phyloP scores from a whole-genome alignment of 2,329 filamentous ascomycete species.

The Epichloe gansuensis region DNA sequence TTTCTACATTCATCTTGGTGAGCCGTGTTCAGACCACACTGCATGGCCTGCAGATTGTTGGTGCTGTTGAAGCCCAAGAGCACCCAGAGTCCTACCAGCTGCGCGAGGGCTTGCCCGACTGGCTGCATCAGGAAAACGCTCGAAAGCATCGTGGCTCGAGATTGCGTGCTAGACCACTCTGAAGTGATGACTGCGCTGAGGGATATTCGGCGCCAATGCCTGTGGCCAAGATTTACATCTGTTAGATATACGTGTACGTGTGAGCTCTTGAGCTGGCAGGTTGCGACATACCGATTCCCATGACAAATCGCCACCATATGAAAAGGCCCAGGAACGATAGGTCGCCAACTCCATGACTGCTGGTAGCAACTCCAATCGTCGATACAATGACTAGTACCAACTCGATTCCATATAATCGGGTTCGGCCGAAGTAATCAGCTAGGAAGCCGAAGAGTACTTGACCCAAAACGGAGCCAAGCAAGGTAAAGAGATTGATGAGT shows the following conservation, averaged over 20 bases:
- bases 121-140: conserved; percentile 60
- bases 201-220: conserved; percentile 57
- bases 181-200: conserved; percentile 55
- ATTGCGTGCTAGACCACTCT: conserved; percentile 50
- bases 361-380: conserved; percentile 44
- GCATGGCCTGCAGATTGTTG: conserved; percentile 30
- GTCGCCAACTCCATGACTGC: conserved; percentile 35
- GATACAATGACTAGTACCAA: conserved; percentile 43
- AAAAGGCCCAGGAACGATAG: conserved; percentile 39
- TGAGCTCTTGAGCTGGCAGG: neutral
- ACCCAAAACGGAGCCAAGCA: conserved; percentile 39
- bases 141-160: conserved; percentile 56
- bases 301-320: conserved; percentile 42
- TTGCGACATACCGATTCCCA: conserved; percentile 33
- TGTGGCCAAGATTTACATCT: conserved; percentile 10
- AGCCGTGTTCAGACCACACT: conserved; percentile 34
- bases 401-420: conserved; percentile 43
- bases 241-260: neutral
- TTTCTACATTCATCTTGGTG: conserved; percentile 33
- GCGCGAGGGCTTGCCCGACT: conserved; percentile 52
- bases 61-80: conserved; percentile 32
- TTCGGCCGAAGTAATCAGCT: conserved; percentile 42
- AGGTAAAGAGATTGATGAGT: conserved; percentile 40
- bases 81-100: conserved; percentile 46
- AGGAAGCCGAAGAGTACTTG: conserved; percentile 42